These are phyloP conservation scores for Nakazawaea anatomiae DNA, from an alignment of 805 yeast species.

Conservation along the genomic window DNA sequence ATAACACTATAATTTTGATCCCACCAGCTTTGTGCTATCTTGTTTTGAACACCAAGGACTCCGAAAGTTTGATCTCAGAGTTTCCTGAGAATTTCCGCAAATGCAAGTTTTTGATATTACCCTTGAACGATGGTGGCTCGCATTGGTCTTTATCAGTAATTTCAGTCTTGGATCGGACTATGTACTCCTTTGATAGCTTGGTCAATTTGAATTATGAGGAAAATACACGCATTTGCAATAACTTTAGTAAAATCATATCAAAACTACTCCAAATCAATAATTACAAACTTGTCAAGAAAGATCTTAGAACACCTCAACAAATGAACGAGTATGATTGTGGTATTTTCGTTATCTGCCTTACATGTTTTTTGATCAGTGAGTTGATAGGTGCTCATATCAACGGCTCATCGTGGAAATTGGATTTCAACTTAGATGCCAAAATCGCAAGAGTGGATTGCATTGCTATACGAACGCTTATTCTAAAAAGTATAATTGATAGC, in stretches of 20 bases:
- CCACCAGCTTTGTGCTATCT: constrained; percentile 64
- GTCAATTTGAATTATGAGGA: constrained; percentile 33
- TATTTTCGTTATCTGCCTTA: constrained; percentile 32
- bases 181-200: constrained; percentile 59
- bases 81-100: constrained; percentile 23
- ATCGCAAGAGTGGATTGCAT: constrained; percentile 1
- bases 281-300: constrained; percentile 12
- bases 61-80: constrained; percentile 15
- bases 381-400: constrained; percentile 13
- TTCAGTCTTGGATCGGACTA: constrained; percentile 37
- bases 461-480: not conserved
- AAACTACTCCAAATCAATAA: not conserved
- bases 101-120: constrained; percentile 48
- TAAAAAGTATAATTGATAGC: constrained; percentile 1
- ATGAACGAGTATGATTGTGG: constrained; percentile 66
- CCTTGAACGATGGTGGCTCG: constrained; percentile 67
- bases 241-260: constrained; percentile 2
- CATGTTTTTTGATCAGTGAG: constrained; percentile 14
- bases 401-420: constrained; percentile 3
- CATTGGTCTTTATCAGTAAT: constrained; percentile 71
- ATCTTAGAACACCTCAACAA: constrained; percentile 47
- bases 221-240: not conserved
- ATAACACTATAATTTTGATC: constrained; percentile 30
- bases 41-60: constrained; percentile 25
- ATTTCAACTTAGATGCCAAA: constrained; percentile 5